Percentiles rank a stretch among this genome's conserved stretches.
Conservation (phyloP, 352 stramenopile species). For the Sclerospora graminicola region DNA sequence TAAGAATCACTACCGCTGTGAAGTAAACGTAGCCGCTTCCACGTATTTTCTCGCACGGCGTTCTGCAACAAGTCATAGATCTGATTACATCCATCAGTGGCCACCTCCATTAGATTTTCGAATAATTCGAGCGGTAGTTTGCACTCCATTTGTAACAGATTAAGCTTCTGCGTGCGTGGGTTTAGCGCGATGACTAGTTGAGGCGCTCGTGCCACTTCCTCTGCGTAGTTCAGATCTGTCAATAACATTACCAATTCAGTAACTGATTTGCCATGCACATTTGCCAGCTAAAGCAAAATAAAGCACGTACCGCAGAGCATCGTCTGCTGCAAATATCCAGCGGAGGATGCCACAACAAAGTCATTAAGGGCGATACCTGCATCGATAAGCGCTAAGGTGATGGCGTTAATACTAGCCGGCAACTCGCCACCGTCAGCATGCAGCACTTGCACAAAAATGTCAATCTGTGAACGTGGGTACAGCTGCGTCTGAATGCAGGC, state of each 20-base stretch:
- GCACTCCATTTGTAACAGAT: conserved; percentile 86
- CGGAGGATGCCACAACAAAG: conserved; percentile 85
- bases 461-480: conserved; percentile 88
- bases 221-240: conserved; percentile 84
- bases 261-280: too few relatives aligned
- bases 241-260: conserved; percentile 1
- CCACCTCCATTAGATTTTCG: conserved; percentile 73
- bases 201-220: conserved; percentile 79
- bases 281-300: neutral
- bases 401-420: conserved; percentile 85
- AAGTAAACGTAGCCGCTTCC: conserved; percentile 61
- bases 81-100: conserved; percentile 72
- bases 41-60: conserved; percentile 78
- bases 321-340: conserved; percentile 85
- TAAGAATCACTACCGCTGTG: too few relatives aligned
- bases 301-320: conserved; percentile 66
- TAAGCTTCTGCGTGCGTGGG: conserved; percentile 81
- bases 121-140: conserved; percentile 85
- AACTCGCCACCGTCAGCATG: conserved; percentile 85
- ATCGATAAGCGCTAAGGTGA: conserved; percentile 85
- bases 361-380: conserved; percentile 88
- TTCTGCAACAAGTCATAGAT: conserved; percentile 81
- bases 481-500: conserved; percentile 86
- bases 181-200: conserved; percentile 84
- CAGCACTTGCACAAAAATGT: conserved; percentile 89